Evolutionary conservation across 352 stramenopile species (phyloP), one percentile per base, ranked within the genome.

Genomic region (Globisporangium heterothallicum): DNA sequence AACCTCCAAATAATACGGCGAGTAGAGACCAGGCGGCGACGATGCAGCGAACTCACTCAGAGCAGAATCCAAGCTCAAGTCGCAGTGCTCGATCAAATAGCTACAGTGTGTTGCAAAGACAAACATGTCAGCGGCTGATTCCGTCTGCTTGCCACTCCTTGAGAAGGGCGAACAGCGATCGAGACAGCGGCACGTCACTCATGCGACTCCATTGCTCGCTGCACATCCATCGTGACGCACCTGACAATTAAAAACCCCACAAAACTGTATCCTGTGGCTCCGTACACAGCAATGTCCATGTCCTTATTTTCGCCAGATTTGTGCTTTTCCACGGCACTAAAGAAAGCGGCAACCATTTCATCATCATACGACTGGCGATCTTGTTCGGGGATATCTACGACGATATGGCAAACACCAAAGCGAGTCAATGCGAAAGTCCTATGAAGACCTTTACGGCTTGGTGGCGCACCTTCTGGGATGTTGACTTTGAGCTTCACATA

Each of bases 251-350:
- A 67, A 36, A 82, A 94, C 1, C 81, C 84, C 19, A 86, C 69
- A 46, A 85, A 68, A 41, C 87, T 90, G 64, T 88, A 94, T 34
- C 74, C 75, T 4, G 59, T 58, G 0, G 66, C 55, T 21, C 74
- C 74, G 48, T 74, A 94, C 4, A 92, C 84, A 19, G 79, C 81
- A 2, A 92, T 64, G 53, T 92, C 79, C 67, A 82, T 85, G 40
- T 94, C 80, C 44, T 82, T 85, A 27, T 73, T 71, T 9, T 86
- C 75, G 40, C 74, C 65, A 2, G 61, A 25, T 45, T 80, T 65
- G 67, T 94, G 81, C 36, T 69, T 73, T 27, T 72, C 56, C 0
- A 92, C 55, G 0, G 70, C 66, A 38, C 70, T 66, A 50, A 68
- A 88, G 42, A 94, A 94, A 6, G 66, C 75, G 26, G 59, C 43